Evolutionary conservation across 208 protist genomes (phyloP).

Genomic region (Leptomonas pyrrhocoris): DNA sequence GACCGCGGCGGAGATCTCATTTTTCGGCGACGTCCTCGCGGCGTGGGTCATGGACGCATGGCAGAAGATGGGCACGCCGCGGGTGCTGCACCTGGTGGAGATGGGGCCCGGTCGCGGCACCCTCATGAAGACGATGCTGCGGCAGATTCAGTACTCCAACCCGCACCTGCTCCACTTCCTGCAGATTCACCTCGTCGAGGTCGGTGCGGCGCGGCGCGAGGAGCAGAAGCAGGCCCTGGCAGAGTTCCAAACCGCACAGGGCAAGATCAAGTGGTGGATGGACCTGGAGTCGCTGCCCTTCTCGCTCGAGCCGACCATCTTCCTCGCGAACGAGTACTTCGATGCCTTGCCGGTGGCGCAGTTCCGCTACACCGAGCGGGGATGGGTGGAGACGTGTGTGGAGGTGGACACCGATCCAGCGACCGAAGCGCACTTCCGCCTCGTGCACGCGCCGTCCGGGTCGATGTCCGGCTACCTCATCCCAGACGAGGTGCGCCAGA

Average conservation of each 20-base stretch:
- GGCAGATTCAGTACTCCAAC: conserved; percentile 82
- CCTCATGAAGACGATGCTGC: conserved; percentile 90
- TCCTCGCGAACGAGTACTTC: conserved; percentile 92
- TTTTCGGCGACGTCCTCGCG: conserved; percentile 91
- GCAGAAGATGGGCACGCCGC: conserved; percentile 92
- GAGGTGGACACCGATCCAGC: conserved; percentile 88
- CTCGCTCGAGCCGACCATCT: conserved; percentile 85
- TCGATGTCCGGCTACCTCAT: conserved; percentile 89
- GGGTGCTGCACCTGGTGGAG: conserved; percentile 89
- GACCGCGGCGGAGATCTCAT: conserved; percentile 89
- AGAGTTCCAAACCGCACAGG: conserved; percentile 84
- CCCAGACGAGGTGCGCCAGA: conserved; percentile 77
- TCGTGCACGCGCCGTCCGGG: conserved; percentile 87
- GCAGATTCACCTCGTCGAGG: conserved; percentile 86
- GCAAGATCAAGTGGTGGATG: conserved; percentile 91
- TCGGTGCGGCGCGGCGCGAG: conserved; percentile 79
- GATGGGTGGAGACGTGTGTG: conserved; percentile 92
- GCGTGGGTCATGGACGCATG: conserved; percentile 91
- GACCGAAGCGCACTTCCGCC: conserved; percentile 85
- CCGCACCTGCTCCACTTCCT: conserved; percentile 91
- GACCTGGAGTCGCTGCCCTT: conserved; percentile 83
- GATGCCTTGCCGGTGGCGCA: conserved; percentile 92
- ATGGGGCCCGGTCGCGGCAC: conserved; percentile 87
- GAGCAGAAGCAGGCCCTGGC: conserved; percentile 84
- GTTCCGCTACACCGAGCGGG: conserved; percentile 91